Evolutionary conservation across 2,329 filamentous ascomycete genomes (phyloP).

Genomic region (Apiospora phragmitis): DNA sequence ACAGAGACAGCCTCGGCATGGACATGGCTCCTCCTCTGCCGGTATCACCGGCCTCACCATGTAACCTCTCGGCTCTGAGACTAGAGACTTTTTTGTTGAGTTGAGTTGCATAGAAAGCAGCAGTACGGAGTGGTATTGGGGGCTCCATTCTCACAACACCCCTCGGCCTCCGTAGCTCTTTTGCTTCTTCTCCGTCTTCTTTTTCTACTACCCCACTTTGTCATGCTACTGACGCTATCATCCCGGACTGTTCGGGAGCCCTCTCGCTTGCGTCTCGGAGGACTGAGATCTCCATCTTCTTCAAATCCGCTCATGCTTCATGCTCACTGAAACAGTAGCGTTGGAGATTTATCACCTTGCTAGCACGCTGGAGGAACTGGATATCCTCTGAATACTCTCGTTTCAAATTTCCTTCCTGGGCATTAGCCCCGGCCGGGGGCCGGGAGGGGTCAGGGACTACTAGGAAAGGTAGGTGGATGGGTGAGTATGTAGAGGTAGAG

Average conservation of each 20-base stretch:
- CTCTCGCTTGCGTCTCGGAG: background rate
- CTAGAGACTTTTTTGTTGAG: background rate
- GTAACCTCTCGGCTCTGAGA: background rate
- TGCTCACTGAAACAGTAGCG: background rate
- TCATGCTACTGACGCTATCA: background rate
- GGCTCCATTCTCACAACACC: background rate
- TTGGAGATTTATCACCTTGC: background rate
- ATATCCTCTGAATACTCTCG: background rate
- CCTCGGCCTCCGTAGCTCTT: background rate
- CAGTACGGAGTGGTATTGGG: background rate
- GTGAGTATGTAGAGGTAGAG: background rate
- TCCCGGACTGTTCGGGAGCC: background rate
- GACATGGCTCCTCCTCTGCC: background rate
- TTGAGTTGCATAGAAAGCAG: background rate
- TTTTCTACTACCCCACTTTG: background rate
- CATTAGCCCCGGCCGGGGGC: background rate
- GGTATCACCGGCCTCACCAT: background rate
- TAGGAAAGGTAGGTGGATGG: no score
- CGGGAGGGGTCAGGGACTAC: no score
- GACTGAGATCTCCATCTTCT: background rate
- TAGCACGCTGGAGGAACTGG: background rate
- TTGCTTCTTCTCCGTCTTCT: background rate
- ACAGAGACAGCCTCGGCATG: background rate
- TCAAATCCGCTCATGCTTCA: background rate
- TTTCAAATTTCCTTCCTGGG: slow-evolving; percentile 4